Evolutionary conservation across 164 flowering plant genomes (phyloP).

Genomic region (Aristolochia contorta): DNA sequence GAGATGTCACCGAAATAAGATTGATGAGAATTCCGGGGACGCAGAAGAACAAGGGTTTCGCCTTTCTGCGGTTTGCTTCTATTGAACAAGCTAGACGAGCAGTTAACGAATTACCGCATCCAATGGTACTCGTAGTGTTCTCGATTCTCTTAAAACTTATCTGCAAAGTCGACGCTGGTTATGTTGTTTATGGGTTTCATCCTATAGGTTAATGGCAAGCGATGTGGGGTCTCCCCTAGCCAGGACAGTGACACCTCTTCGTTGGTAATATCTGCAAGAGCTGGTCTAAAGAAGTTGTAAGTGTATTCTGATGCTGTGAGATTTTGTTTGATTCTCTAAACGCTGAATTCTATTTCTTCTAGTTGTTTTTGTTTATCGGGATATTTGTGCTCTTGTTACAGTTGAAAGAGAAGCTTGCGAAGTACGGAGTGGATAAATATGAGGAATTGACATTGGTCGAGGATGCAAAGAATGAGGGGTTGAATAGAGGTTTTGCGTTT

Average conservation of each 20-base stretch:
- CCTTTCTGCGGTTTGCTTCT: constrained; percentile 26
- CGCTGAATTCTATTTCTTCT: neutral
- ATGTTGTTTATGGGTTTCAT: too few relatives aligned
- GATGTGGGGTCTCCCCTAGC: constrained; percentile 25
- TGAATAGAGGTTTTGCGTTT: constrained; percentile 91
- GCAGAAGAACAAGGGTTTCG: constrained; percentile 31
- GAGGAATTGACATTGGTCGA: constrained; percentile 84
- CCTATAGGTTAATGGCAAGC: constrained; percentile 30
- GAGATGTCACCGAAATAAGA: constrained; percentile 26
- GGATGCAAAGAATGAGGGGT: constrained; percentile 64
- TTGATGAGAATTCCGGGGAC: constrained; percentile 25
- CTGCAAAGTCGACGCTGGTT: too few relatives aligned
- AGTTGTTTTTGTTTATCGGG: neutral
- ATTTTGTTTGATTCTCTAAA: neutral
- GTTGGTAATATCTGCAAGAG: constrained; percentile 35
- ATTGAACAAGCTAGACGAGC: constrained; percentile 29
- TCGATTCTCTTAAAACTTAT: too few relatives aligned
- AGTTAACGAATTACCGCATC: constrained; percentile 22
- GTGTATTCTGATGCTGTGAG: neutral
- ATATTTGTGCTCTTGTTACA: constrained; percentile 15
- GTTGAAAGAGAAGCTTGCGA: constrained; percentile 75
- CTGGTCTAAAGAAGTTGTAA: constrained; percentile 25
- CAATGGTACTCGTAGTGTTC: too few relatives aligned
- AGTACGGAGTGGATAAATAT: constrained; percentile 61
- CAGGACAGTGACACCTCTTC: constrained; percentile 34